phyloP scores from a whole-genome alignment of 129 eudicot genomes.

The Helianthus annuus region HanXRQr2.0-SUNRISE NC_035442.2:180822581-180823080 shows the following conservation, averaged over 20 bases:
- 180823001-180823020: too few relatives aligned
- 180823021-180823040: too few relatives aligned
- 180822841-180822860: slow-evolving; percentile 88
- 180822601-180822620: slow-evolving; percentile 19
- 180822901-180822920: neutral
- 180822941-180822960: too few relatives aligned
- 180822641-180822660: slow-evolving; percentile 39
- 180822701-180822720: slow-evolving; percentile 39
- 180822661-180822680: slow-evolving; percentile 24
- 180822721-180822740: slow-evolving; percentile 45
- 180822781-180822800: slow-evolving; percentile 38
- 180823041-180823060: too few relatives aligned
- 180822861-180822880: slow-evolving; percentile 54
- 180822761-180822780: slow-evolving; percentile 40
- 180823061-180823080: too few relatives aligned
- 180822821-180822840: slow-evolving; percentile 68
- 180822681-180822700: slow-evolving; percentile 33
- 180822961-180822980: too few relatives aligned
- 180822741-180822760: slow-evolving; percentile 39
- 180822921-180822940: too few relatives aligned
- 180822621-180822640: slow-evolving; percentile 40
- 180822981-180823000: too few relatives aligned
- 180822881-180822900: slow-evolving; percentile 3
- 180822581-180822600: slow-evolving; percentile 39
- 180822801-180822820: slow-evolving; percentile 53